Conservation (phyloP, 176 grass and related monocot species). For the Rhipidocladum racemiflorum region DNA sequence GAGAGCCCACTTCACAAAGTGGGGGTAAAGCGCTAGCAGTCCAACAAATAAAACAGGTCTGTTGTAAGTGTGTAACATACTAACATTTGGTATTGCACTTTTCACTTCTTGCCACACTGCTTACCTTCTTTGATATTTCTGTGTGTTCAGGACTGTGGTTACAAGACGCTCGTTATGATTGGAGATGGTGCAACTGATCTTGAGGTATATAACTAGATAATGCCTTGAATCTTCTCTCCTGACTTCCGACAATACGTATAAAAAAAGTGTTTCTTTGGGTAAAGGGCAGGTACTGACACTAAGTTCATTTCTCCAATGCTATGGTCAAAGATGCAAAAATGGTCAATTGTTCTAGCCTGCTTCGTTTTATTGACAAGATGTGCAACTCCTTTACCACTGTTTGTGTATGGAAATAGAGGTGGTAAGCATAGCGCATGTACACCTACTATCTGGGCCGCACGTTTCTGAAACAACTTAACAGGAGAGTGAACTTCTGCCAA, state of each 20-base stretch:
- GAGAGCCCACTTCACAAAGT: constrained; percentile 84
- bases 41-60: constrained; percentile 81
- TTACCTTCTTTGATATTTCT: constrained; percentile 19
- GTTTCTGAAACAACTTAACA: not conserved
- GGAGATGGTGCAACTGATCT: constrained; percentile 95
- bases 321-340: no score
- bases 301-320: no score
- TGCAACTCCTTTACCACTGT: not conserved
- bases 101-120: not conserved
- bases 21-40: constrained; percentile 89
- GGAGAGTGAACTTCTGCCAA: no score
- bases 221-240: not conserved
- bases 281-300: no score
- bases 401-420: not conserved
- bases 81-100: constrained; percentile 5
- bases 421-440: no score
- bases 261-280: no score
- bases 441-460: no score
- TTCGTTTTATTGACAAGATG: not conserved
- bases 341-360: not conserved
- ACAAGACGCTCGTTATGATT: constrained; percentile 68
- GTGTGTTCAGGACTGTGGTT: constrained; percentile 34
- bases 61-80: constrained; percentile 4
- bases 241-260: not conserved
- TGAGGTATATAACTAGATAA: constrained; percentile 44